These are phyloP conservation scores for Hypoxylon lienhwacheense DNA, from an alignment of 495 filamentous ascomycete genomes.

Conservation along the genomic window DNA sequence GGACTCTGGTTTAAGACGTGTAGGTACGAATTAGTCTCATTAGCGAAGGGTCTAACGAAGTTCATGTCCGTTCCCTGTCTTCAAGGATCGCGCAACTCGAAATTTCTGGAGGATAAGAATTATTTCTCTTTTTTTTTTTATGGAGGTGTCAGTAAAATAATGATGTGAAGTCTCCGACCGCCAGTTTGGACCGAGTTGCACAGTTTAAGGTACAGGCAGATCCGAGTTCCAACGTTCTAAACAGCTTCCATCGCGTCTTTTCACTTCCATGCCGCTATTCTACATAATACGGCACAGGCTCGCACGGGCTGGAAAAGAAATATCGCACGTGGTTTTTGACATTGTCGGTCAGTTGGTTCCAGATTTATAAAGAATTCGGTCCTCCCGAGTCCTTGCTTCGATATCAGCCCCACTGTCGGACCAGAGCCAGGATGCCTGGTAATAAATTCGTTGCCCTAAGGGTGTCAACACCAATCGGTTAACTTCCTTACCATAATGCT, in stretches of 20 bases:
- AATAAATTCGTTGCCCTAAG: slow-evolving; percentile 17
- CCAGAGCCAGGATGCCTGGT: slow-evolving; percentile 27
- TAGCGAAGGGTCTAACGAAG: slow-evolving; percentile 22
- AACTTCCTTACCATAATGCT: slow-evolving; percentile 17
- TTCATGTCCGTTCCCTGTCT: slow-evolving; percentile 23
- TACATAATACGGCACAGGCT: not conserved
- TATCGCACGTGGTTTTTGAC: slow-evolving; percentile 23
- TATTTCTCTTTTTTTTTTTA: too few relatives aligned
- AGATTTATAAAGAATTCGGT: slow-evolving; percentile 10
- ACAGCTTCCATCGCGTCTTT: slow-evolving; percentile 21
- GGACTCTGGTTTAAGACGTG: slow-evolving; percentile 28
- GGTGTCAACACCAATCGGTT: slow-evolving; percentile 29
- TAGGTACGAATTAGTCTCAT: slow-evolving; percentile 25
- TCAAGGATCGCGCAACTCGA: slow-evolving; percentile 27
- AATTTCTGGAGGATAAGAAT: slow-evolving; percentile 29
- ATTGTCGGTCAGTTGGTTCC: slow-evolving; percentile 15
- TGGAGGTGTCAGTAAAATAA: too few relatives aligned
- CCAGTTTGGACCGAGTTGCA: slow-evolving; percentile 5
- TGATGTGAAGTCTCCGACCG: slow-evolving; percentile 22
- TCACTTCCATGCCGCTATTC: slow-evolving; percentile 14
- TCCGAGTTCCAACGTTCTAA: slow-evolving; percentile 22
- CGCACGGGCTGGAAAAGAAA: slow-evolving; percentile 1
- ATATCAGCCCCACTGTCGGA: slow-evolving; percentile 20
- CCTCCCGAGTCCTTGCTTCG: slow-evolving; percentile 9
- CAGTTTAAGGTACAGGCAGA: too few relatives aligned